Conservation (phyloP, 129 eudicot genomes). For the Logfia minima region DNA sequence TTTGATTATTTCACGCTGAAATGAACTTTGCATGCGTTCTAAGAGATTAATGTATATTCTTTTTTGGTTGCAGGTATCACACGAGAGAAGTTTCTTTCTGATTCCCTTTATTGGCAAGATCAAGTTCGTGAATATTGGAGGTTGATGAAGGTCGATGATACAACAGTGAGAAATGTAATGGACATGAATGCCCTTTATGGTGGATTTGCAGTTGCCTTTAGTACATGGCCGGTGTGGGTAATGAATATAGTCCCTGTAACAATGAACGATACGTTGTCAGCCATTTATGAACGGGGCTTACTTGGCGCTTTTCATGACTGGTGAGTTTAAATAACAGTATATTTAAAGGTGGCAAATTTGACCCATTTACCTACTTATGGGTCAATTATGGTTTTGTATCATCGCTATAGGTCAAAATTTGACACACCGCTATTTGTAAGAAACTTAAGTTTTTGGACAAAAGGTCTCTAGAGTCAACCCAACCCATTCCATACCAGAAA, state of each 20-base stretch:
- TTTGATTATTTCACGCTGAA: not conserved
- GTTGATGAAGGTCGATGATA: constrained; percentile 64
- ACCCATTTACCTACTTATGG: not conserved
- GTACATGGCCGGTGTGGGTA: constrained; percentile 90
- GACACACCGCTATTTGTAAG: no score
- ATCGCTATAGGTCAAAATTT: not conserved
- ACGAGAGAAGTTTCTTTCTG: constrained; percentile 59
- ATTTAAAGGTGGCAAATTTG: not conserved
- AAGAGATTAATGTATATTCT: not conserved
- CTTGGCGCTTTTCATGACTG: constrained; percentile 88
- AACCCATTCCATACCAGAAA: not conserved
- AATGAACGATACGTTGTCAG: constrained; percentile 61
- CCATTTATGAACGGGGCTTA: constrained; percentile 73
- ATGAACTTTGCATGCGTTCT: not conserved
- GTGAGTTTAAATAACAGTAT: constrained; percentile 38
- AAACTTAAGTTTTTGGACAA: not conserved
- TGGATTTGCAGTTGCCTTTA: constrained; percentile 87
- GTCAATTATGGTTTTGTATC: not conserved
- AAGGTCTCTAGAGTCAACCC: not conserved
- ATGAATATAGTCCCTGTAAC: constrained; percentile 83
- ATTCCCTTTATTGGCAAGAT: constrained; percentile 86
- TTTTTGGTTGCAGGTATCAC: constrained; percentile 46
- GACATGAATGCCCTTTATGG: constrained; percentile 93
- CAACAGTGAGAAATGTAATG: constrained; percentile 79
- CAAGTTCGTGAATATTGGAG: constrained; percentile 94